Evolutionary conservation across 345 rosid genomes (phyloP), one percentile per base, ranked within the genome.

Genomic region (Limnanthes douglasii): DNA sequence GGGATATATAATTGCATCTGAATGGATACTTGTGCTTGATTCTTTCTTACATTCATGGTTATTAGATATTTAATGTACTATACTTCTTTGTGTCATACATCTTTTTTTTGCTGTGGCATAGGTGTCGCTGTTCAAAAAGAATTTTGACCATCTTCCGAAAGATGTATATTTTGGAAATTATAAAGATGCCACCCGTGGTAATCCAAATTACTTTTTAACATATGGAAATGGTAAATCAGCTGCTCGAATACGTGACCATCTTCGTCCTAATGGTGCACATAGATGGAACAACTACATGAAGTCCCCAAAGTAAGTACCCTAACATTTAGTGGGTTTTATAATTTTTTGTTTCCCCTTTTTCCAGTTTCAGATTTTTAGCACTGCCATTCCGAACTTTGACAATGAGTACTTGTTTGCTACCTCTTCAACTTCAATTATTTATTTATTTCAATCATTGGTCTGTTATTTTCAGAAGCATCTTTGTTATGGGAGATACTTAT

Each of bases 141-240:
- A 90, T 39, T 80, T 61, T 51, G 93, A 90, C 45, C 96, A 84
- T 70, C 88, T 90, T 51, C 70, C 74, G 8, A 85, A 68, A 58
- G 99, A 78, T 11, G 72, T 65, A 5, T 85, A 90, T 58, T 90
- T 85, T 53, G 88, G 94, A 14, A 85, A 53, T 46, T 85, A 85
- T 62, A 78, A 54, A 53, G 94, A 78, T 18, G 75, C 86, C 43
- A 65, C 86, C 46, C 93, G 83, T 37, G 88, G 85, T 18, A 90
- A 90, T 57, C 94, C 94, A 34, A 90, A 85, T 52, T 85, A 70
- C 50, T 90, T 90, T 42, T 43, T 90, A 34, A 90, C 96, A 17
- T 90, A 85, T 60, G 96, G 99, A 68, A 85, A 85, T 50, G 96
- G 96, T 44, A 90, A 90, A 61, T 57, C 99, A 23, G 99, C 96